Evolutionary conservation across 208 protist species (phyloP).

Genomic region (Trypanosoma mega): DNA sequence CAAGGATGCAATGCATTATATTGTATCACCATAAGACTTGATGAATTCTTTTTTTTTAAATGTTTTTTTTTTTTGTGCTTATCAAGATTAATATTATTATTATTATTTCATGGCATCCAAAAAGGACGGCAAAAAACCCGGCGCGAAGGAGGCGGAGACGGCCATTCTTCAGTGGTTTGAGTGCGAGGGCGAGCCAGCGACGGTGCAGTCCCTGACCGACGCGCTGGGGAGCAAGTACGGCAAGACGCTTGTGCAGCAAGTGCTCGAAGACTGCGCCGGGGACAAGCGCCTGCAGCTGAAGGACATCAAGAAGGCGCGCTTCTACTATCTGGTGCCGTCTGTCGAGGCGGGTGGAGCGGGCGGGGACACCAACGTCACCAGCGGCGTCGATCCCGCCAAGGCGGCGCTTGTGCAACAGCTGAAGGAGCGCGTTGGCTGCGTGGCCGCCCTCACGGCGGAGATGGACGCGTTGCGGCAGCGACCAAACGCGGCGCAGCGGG

Average conservation of each 20-base stretch:
- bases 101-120: slow-evolving; percentile 22
- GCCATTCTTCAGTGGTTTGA: slow-evolving; percentile 82
- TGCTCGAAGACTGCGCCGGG: slow-evolving; percentile 54
- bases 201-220: slow-evolving; percentile 77
- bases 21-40: too few relatives aligned
- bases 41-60: slow-evolving; percentile 1
- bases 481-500: slow-evolving; percentile 7
- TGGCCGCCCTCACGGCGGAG: slow-evolving; percentile 17
- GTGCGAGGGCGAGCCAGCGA: slow-evolving; percentile 78
- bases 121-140: slow-evolving; percentile 35
- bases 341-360: background rate
- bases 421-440: background rate
- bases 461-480: slow-evolving; percentile 12
- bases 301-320: slow-evolving; percentile 78
- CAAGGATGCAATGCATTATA: too few relatives aligned
- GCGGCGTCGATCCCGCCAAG: slow-evolving; percentile 23
- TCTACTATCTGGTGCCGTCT: slow-evolving; percentile 49
- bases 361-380: slow-evolving; percentile 2
- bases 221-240: slow-evolving; percentile 78
- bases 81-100: background rate
- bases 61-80: slow-evolving; percentile 7
- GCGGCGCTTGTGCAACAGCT: slow-evolving; percentile 19
- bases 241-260: slow-evolving; percentile 73
- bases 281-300: slow-evolving; percentile 61
- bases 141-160: slow-evolving; percentile 45